Percentiles rank a stretch among this genome's conserved stretches.
Conservation (phyloP, 2,329 filamentous ascomycete species). For the Penicillium carneum region DNA sequence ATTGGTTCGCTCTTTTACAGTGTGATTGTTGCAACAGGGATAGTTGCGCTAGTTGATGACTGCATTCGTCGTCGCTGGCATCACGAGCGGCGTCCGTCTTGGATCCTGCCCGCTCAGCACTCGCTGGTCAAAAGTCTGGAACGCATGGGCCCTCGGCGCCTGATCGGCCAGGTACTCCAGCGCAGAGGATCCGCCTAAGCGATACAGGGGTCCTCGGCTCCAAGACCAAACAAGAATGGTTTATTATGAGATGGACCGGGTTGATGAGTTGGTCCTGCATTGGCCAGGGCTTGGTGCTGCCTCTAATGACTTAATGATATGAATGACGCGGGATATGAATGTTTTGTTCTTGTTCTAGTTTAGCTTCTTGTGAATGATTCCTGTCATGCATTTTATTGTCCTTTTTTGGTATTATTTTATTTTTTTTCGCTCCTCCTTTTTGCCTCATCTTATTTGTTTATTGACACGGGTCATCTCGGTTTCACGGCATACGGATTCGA, state of each 20-base stretch:
- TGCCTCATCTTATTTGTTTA: not conserved
- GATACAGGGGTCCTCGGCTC: slow-evolving; percentile 1
- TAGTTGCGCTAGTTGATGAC: slow-evolving; percentile 88
- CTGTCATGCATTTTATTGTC: not conserved
- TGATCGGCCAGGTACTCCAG: slow-evolving; percentile 71
- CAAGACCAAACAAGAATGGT: not conserved
- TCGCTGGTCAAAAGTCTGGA: slow-evolving; percentile 66
- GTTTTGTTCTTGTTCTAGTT: slow-evolving; percentile 14
- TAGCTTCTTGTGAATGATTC: slow-evolving; percentile 13
- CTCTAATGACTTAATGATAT: slow-evolving; percentile 23
- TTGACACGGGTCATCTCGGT: slow-evolving; percentile 8
- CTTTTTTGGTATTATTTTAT: slow-evolving; percentile 7
- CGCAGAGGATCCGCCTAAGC: slow-evolving; percentile 53
- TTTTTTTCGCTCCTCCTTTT: slow-evolving; percentile 5
- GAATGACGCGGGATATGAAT: slow-evolving; percentile 11
- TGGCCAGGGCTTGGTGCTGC: slow-evolving; percentile 15
- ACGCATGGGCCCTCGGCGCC: slow-evolving; percentile 66
- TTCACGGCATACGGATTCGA: not conserved
- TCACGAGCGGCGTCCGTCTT: slow-evolving; percentile 59
- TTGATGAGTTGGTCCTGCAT: slow-evolving; percentile 19
- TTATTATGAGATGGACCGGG: not conserved
- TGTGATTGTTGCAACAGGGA: slow-evolving; percentile 86
- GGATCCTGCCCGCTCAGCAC: slow-evolving; percentile 61
- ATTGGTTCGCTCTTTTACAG: slow-evolving; percentile 54
- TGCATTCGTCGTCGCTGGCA: slow-evolving; percentile 83